A percentile compares a stretch with the other conserved stretches of the same genome.
phyloP scores from a whole-genome alignment of 2,329 filamentous ascomycete genomes.

The Trichoderma endophyticum region DNA sequence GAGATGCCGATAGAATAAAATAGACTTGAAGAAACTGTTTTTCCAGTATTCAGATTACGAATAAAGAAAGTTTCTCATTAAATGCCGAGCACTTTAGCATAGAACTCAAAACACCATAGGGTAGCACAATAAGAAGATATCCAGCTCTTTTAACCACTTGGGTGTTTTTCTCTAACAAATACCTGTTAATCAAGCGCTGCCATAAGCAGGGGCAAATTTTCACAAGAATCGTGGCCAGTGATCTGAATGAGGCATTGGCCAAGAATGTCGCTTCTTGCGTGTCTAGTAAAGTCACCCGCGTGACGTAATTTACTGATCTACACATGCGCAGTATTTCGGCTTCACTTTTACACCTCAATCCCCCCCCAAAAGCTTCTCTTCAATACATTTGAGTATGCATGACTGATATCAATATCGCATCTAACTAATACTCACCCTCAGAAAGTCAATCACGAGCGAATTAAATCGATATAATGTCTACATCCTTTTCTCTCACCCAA shows the following conservation, averaged over 20 bases:
- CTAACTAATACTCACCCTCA: not conserved
- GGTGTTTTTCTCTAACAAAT: not conserved
- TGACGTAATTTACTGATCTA: constrained; percentile 2
- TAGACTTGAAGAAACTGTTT: not conserved
- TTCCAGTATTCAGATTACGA: not conserved
- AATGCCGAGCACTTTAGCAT: not conserved
- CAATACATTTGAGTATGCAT: not conserved
- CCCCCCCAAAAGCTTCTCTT: not conserved
- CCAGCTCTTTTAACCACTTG: not conserved
- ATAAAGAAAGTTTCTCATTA: not conserved
- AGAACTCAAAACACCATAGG: not conserved
- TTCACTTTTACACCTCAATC: not conserved
- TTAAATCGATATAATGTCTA: not conserved
- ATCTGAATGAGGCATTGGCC: not conserved
- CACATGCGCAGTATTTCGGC: not conserved
- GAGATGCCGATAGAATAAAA: not conserved
- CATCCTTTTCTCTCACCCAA: constrained; percentile 47
- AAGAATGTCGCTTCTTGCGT: not conserved
- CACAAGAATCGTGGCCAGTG: not conserved
- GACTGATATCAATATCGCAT: not conserved
- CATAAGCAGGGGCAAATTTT: not conserved
- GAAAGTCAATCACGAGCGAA: not conserved
- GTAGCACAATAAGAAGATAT: not conserved
- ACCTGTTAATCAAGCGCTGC: not conserved
- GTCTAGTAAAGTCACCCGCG: not conserved